Evolutionary conservation across 1,284 basidiomycete genomes (phyloP), one percentile per base, ranked within the genome.

Genomic region (Ganoderma lucidum): DNA sequence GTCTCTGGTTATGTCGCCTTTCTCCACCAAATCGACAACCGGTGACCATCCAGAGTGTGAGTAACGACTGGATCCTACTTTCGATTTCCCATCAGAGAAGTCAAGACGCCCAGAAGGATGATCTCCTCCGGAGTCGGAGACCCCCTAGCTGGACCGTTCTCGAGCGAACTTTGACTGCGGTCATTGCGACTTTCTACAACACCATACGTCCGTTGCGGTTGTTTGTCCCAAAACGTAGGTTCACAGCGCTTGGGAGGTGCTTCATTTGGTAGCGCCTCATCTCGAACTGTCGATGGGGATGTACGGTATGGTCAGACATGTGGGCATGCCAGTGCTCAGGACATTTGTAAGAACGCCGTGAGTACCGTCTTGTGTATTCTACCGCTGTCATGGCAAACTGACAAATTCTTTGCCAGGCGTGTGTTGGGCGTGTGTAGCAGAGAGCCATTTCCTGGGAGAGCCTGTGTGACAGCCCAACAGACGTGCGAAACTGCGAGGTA

Each of bases 121-220:
- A 64, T 64, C 48, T 48, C 51, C 63, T 55, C 45, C 48, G n/a
- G 9, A 28, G 8, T 41, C 35, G 45, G 8, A 28, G 19, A 28
- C 19, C 45, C 63, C 9, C 14, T 15, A 39, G 19, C 63, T 64
- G 63, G 63, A 19, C 14, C 63, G 63, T 41, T 64, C 63, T 64
- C 37, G 63, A 64, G 63, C 63, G 48, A 41, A 35, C 30, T 30
- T 28, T 23, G 37, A 35, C 35, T 59, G 37, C 51, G 63, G n/a
- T n/a, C 23, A 55, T n/a, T 59, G 19, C n/a, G 56, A 23, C 35
- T 19, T 3, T 39, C 17, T n/a, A 6, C 56, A 23, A 5, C 56
- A 39, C 9, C 56, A 19, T 35, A 32, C 45, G 45, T 48, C 56
- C 30, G 32, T 32, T 37, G 3, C 17, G 15, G 15, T 35, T 32